Base-by-base conservation (phyloP, 805 yeast genomes). In the Isabelozyma gotoi region DNA sequence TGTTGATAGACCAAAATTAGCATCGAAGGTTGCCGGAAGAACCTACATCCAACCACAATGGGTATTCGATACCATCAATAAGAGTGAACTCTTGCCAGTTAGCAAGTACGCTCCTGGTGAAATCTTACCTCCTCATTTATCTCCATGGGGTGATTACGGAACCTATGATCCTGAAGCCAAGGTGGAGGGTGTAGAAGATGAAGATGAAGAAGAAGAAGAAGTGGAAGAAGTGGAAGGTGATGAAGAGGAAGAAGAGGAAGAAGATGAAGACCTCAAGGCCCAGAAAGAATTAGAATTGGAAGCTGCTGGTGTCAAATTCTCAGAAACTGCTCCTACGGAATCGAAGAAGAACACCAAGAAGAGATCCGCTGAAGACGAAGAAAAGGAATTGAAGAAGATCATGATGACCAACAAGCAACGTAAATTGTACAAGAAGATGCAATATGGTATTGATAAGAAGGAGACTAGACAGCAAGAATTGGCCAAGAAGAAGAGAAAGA, bases 321-420 rank as follows among this genome's bases (percentile, higher is more conserved):
- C 92, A 29, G 90, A 85, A 40, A 65, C 66, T 42, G 47, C 70
- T 60, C 47, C 56, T 21, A 52, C 51, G 18, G 56, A 56, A 47
- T 19, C 44, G 21, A 35, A 35, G 20, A 73, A 54, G 61, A 55
- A 55, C 55, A 53, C 52, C 45, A 67, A 67, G 50, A 63, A 76
- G 46, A 78, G 76, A 50, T 78, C 74, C 47, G 80, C 79, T 38
- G 85, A 81, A 49, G 81, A 71, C 36, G 91, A 85, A 71, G 97
- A 90, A 65, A 88, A 88, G 72, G 94, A 91, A 52, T 80, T 92
- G 73, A 88, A 88, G 75, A 83, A 82, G 84, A 88, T 90, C 60
- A 92, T 94, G 99, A 92, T 94, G 99, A 80, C 92, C 56, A 90
- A 90, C 74, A 94, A 92, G 69, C 96, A 92, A 73, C 87, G 90